Conservation (phyloP, 768 basidiomycete species). For the Strobilomyces dryophilus region DNA sequence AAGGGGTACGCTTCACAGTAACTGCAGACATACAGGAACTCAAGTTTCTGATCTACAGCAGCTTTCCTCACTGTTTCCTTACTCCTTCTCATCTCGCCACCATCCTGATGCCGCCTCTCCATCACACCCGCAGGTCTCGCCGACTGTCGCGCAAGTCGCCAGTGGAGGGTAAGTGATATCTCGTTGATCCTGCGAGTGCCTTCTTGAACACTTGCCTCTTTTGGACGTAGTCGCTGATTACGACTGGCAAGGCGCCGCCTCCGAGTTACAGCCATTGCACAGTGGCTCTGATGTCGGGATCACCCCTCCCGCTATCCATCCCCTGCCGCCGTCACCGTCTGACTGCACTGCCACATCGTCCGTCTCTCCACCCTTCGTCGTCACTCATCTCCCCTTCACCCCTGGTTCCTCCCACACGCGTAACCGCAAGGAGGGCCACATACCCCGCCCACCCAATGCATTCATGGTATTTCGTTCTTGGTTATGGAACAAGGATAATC, state of each 20-base stretch:
- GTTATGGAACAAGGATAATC: slow-evolving; percentile 49
- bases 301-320: slow-evolving; percentile 1
- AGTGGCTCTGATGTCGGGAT: slow-evolving; percentile 13
- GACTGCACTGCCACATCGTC: slow-evolving; percentile 12
- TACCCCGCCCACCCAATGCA: slow-evolving; percentile 79
- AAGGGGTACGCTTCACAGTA: slow-evolving; percentile 18
- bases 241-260: slow-evolving; percentile 21
- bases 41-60: background rate
- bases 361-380: slow-evolving; percentile 15
- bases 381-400: slow-evolving; percentile 25
- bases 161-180: slow-evolving; percentile 26
- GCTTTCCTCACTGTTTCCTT: background rate
- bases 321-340: slow-evolving; percentile 17
- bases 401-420: slow-evolving; percentile 39
- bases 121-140: slow-evolving; percentile 40
- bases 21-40: slow-evolving; percentile 10
- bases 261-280: slow-evolving; percentile 20
- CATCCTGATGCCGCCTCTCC: slow-evolving; percentile 29
- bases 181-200: slow-evolving; percentile 20
- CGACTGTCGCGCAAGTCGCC: slow-evolving; percentile 40
- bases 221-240: slow-evolving; percentile 30
- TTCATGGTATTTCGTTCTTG: slow-evolving; percentile 81
- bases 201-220: slow-evolving; percentile 34
- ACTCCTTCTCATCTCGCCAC: background rate
- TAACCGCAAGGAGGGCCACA: slow-evolving; percentile 43